Percentiles rank a stretch among this genome's conserved stretches.
phyloP scores from a whole-genome alignment of 352 stramenopile genomes.

The Phytophthora citricola region DNA sequence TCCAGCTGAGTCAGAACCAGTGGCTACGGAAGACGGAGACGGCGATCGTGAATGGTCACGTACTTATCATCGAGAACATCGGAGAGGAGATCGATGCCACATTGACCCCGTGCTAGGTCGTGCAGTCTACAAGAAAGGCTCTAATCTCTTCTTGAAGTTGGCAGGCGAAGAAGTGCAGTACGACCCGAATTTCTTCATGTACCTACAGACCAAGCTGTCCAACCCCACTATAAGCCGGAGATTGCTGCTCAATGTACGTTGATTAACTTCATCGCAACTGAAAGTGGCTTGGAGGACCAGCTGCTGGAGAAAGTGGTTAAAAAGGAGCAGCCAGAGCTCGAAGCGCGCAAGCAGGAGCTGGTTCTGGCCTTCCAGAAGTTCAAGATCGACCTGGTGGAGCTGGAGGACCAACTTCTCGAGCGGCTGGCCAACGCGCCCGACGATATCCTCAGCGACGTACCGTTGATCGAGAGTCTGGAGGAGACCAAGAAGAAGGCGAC shows the following conservation, averaged over 20 bases:
- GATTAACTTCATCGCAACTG: conserved; percentile 99
- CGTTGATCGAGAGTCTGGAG: conserved; percentile 96
- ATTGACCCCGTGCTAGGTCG: conserved; percentile 95
- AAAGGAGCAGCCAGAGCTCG: conserved; percentile 94
- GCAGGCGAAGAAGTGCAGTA: conserved; percentile 97
- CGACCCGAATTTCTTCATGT: conserved; percentile 96
- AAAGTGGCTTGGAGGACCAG: conserved; percentile 96
- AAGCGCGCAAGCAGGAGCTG: conserved; percentile 95
- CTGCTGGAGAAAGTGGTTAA: conserved; percentile 96
- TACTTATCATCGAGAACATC: conserved; percentile 98
- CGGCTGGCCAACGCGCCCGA: conserved; percentile 95
- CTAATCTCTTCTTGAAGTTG: conserved; percentile 94
- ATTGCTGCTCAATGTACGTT: conserved; percentile 96
- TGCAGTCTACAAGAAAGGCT: conserved; percentile 97
- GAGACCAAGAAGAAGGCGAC: conserved; percentile 96
- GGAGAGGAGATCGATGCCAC: conserved; percentile 97
- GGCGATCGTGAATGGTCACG: conserved; percentile 95
- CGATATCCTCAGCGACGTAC: conserved; percentile 97
- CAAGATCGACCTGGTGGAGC: conserved; percentile 96
- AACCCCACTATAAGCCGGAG: conserved; percentile 99
- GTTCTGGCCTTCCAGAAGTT: conserved; percentile 94
- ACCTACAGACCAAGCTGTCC: conserved; percentile 97
- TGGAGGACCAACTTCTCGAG: conserved; percentile 97
- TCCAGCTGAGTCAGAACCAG: conserved; percentile 96
- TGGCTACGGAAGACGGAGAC: conserved; percentile 95